Evolutionary conservation across 2,329 filamentous ascomycete species (phyloP).

Genomic region (Rachicladosporium sp.): DNA sequence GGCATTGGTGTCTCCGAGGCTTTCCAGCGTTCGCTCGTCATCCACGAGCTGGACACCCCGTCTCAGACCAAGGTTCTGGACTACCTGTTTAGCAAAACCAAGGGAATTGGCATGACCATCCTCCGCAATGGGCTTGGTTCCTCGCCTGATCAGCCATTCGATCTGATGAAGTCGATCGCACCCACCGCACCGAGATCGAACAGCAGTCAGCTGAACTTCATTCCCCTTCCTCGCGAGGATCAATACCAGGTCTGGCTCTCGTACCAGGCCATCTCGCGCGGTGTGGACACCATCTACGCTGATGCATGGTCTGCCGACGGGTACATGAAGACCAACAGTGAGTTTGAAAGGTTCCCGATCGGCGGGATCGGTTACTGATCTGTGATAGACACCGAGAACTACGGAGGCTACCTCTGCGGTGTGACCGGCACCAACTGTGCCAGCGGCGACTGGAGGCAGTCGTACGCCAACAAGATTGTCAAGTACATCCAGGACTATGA

Average conservation of each 20-base stretch:
- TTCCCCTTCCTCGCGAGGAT: slow-evolving; percentile 11
- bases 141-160: slow-evolving; percentile 11
- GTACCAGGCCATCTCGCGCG: slow-evolving; percentile 34
- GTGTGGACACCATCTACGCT: slow-evolving; percentile 35
- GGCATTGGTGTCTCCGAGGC: slow-evolving; percentile 40
- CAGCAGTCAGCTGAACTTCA: slow-evolving; percentile 25
- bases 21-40: slow-evolving; percentile 22
- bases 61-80: slow-evolving; percentile 33
- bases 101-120: slow-evolving; percentile 39
- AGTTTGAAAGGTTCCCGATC: not conserved
- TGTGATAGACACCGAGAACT: slow-evolving; percentile 23
- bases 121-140: slow-evolving; percentile 39
- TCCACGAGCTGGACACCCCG: slow-evolving; percentile 18
- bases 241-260: slow-evolving; percentile 40
- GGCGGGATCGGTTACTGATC: not conserved
- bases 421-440: slow-evolving; percentile 28
- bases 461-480: slow-evolving; percentile 38
- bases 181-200: slow-evolving; percentile 27
- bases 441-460: slow-evolving; percentile 36
- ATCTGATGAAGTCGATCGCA: slow-evolving; percentile 16
- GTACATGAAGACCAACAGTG: slow-evolving; percentile 39
- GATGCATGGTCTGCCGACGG: slow-evolving; percentile 41
- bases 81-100: slow-evolving; percentile 33
- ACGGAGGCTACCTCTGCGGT: slow-evolving; percentile 36
- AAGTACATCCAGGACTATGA: slow-evolving; percentile 35